Base-by-base conservation (phyloP, 306 rosid species). In the Cicer yamashitae region DNA sequence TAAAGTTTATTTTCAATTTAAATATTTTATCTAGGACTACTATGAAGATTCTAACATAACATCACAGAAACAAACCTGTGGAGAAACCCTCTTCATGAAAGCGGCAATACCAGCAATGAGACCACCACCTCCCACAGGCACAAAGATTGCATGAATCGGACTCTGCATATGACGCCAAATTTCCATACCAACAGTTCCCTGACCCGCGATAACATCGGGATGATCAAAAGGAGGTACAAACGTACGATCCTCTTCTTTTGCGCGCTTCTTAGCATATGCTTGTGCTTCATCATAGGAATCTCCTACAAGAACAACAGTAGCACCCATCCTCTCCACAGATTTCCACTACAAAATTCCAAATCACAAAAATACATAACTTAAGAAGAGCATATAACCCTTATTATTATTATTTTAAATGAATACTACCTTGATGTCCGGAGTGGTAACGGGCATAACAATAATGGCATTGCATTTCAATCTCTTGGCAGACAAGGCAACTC, bases 121-220 rank as follows among this genome's bases (percentile, higher is more conserved):
- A 53, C 99, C 99, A 59, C 99, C 99, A 30, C 99, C 99, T 39
- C 99, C 99, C 8, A 94, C 90, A 1, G 99, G 99, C 82, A 92
- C 99, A 75, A 94, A 94, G 39, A 94, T 94, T 4, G 99, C 98
- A 78, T 89, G 89, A 81, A 92, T 12, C 1, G 93, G 91, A 58
- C 81, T 80, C 66, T 80, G 71, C 53, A 84, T 83, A 77, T 96
- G 99, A 62, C 96, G 93, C 60, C 88, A 80, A 79, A 92, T 82
- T 82, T 96, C 98, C 99, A 92, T 96, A 73, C 99, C 99, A 34
- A 96, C 85, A 0, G 99, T 96, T 78, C 99, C 99, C 82, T 92
- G 98, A 7, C 99, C 99, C 64, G 73, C 86, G 47, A 96, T 96
- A 77, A 96, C 91, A 87, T 96, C 99, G 0, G 98, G 99, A 59